Base-by-base conservation (phyloP, 352 stramenopile genomes). In the Pythium scleroteichum region DNA sequence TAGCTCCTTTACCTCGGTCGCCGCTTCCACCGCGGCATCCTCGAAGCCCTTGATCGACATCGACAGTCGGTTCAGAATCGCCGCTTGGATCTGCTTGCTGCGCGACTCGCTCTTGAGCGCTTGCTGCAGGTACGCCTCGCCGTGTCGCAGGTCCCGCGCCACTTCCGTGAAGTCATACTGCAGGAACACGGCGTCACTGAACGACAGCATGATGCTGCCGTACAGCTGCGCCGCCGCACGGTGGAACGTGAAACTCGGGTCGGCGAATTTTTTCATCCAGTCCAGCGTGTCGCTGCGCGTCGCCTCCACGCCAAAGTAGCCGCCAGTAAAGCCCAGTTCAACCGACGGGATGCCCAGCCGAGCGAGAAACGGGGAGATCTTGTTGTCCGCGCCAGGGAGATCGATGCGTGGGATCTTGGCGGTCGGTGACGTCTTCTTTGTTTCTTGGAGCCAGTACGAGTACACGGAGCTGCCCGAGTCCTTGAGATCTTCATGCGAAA, bases 81-180 rank as follows among this genome's bases (percentile, higher is more conserved):
- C 42, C 1, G 29, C 39, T 13, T 53, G 39, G 9, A 61, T 27
- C 47, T 56, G 22, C 17, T 26, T 27, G 27, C 38, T 45, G 20
- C 59, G 59, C n/a, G 66, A 65, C 26, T 73, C 57, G 12, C 62
- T 72, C 35, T 40, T 48, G n/a, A 94, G 59, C 6, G 76, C 81
- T 26, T 73, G 55, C 3, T 71, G 50, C 7, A 94, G 46, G 35
- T 89, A 79, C 26, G 71, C 65, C 44, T 94, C 76, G 14, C 81
- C 85, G 32, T 75, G 65, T 12, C 82, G 82, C 22, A 94, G 54
- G 27, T 92, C 81, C 6, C 82, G 80, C 3, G 85, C 84, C 17
- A 92, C 68, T 53, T 92, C 85, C 0, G 74, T 87, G 62, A 94
- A 94, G 61, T 94, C 85, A 66, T 94, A 94, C 64, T 88, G 85